Conservation (phyloP, 495 filamentous ascomycete genomes). For the Aspergillus ellipticus region DNA sequence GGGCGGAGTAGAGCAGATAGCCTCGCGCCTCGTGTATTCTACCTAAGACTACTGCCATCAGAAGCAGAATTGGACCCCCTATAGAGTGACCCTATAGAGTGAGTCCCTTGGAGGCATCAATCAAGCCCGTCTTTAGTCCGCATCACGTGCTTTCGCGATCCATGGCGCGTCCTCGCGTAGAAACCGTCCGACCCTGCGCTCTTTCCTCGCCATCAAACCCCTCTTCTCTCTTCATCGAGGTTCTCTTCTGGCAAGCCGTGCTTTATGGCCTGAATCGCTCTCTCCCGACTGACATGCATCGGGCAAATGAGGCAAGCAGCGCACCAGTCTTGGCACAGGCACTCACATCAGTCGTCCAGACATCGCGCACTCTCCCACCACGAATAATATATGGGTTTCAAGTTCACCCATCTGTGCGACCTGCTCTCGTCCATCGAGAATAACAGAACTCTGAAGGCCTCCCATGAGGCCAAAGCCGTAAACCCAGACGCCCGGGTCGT, state of each 20-base stretch:
- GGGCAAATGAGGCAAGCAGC: not conserved
- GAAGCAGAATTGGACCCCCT: not conserved
- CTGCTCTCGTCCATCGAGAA: constrained; percentile 53
- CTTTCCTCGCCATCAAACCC: too few relatives aligned
- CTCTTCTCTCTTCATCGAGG: too few relatives aligned
- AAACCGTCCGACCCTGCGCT: not conserved
- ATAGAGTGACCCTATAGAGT: too few relatives aligned
- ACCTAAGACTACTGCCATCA: constrained; percentile 2
- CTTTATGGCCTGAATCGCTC: not conserved
- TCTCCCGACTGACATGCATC: not conserved
- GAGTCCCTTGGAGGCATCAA: not conserved
- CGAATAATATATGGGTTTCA: constrained; percentile 57
- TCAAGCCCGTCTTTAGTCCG: not conserved
- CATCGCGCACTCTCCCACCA: not conserved
- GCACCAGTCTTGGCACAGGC: not conserved
- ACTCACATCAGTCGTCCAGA: not conserved
- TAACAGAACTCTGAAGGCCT: constrained; percentile 37
- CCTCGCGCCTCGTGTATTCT: constrained; percentile 21
- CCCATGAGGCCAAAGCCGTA: constrained; percentile 26
- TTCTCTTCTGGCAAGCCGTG: not conserved
- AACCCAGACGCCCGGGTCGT: constrained; percentile 37
- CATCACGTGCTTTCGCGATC: constrained; percentile 42
- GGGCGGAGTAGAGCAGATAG: not conserved
- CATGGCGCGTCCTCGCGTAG: constrained; percentile 25
- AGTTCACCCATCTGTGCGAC: constrained; percentile 58